Evolutionary conservation across 2,329 filamentous ascomycete genomes (phyloP).

Genomic region (Neofusicoccum kwambonambiense): DNA sequence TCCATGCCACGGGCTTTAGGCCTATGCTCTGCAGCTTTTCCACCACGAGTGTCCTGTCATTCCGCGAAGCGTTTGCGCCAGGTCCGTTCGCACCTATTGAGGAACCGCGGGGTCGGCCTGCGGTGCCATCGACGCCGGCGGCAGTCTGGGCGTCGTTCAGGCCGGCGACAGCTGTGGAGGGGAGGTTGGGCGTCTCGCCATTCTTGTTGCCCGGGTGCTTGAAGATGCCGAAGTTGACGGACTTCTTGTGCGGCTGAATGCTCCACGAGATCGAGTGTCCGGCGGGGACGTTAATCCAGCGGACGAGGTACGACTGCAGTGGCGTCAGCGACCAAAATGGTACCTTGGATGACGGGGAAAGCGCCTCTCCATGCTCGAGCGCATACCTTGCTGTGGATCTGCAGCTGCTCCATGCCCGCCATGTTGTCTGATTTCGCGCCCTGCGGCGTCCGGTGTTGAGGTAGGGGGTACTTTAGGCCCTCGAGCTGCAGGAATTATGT

Average conservation of each 20-base stretch:
- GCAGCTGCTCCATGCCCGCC: constrained; percentile 94
- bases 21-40: constrained; percentile 64
- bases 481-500: background rate
- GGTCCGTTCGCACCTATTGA: constrained; percentile 26
- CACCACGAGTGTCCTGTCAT: constrained; percentile 67
- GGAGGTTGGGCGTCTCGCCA: constrained; percentile 42
- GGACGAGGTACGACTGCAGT: constrained; percentile 87
- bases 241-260: constrained; percentile 96
- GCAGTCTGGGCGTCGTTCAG: constrained; percentile 43
- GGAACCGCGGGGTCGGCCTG: constrained; percentile 52
- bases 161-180: constrained; percentile 39
- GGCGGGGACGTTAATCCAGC: constrained; percentile 90
- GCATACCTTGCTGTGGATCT: constrained; percentile 93
- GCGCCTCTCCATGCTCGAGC: background rate
- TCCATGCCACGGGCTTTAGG: constrained; percentile 68
- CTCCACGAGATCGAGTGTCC: constrained; percentile 96
- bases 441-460: background rate
- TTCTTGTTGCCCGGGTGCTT: constrained; percentile 83
- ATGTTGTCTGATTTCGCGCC: constrained; percentile 47
- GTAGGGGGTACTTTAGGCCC: background rate
- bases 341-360: background rate
- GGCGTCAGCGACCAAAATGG: background rate
- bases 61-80: constrained; percentile 60
- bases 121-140: constrained; percentile 54
- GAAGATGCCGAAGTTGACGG: constrained; percentile 96